Evolutionary conservation across 2,329 filamentous ascomycete species (phyloP), one percentile per base, ranked within the genome.

Genomic region (Diplodia sapinea): DNA sequence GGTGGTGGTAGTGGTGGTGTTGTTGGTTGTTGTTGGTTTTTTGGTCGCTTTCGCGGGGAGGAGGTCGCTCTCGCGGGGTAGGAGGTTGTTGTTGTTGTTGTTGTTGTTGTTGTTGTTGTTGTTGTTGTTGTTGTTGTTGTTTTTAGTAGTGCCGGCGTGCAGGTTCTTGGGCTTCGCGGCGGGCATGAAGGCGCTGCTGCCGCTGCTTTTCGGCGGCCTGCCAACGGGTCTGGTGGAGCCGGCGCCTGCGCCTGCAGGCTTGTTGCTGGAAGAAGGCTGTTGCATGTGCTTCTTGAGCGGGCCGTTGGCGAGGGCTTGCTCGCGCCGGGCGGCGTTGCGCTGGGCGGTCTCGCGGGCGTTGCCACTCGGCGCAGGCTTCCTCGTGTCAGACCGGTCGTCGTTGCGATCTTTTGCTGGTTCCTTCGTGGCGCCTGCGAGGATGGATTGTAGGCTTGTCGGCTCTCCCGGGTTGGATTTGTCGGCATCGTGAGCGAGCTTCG

Each of bases 281-380:
- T 12, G 11, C 12, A 29, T 12, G 26, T n/a, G n/a, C n/a, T 50
- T 63, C 6, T 63, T 63, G 1, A 51, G 47, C 7, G 29, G n/a
- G 2, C 59, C 43, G 1, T 26, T 63, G 0, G 59, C 26, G 12
- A 63, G 47, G 17, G 59, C 59, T 17, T 63, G 11, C 11, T 63
- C 47, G 9, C 59, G 51, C 12, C 59, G 23, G 43, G 29, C n/a
- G 11, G 59, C 59, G 20, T 51, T 63, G 5, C 29, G 59, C 15
- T 63, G 43, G 15, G 59, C 59, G 13, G 29, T n/a, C n/a, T 63
- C 59, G 12, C 43, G 43, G 4, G 59, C 43, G 11, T 11, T 51
- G 47, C 12, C n/a, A 8, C 11, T 7, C 7, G 23, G 23, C 23
- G 59, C 2, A 15, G 47, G 11, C 12, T 51, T 63, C 6, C 59